A percentile compares a stretch with the other conserved stretches of the same genome.
These are phyloP conservation scores for Globisporangium apiculatum DNA, from an alignment of 352 stramenopile species.

Conservation along the genomic window DNA sequence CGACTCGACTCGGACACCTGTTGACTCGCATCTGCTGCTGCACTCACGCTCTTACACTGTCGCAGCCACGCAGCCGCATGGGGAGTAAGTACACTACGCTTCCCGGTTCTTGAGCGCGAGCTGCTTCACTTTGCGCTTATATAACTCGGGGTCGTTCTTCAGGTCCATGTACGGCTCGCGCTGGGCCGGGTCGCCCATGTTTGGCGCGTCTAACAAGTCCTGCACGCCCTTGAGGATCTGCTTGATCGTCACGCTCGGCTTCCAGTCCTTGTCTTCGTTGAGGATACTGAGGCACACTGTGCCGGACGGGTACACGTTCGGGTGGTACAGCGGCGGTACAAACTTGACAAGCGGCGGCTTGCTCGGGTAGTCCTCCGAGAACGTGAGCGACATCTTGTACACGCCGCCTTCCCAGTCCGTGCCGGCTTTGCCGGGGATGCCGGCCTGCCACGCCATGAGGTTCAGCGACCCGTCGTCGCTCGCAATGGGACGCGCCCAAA, in stretches of 20 bases:
- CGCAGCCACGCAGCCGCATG: not conserved
- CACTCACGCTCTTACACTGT: not conserved
- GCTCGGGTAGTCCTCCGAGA: constrained; percentile 96
- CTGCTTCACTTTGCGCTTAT: constrained; percentile 81
- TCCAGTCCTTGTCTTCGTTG: constrained; percentile 99
- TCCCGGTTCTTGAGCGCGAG: constrained; percentile 83
- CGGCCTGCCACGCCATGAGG: constrained; percentile 96
- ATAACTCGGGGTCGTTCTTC: constrained; percentile 86
- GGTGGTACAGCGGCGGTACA: constrained; percentile 95
- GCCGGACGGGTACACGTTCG: constrained; percentile 94
- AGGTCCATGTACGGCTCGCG: constrained; percentile 85
- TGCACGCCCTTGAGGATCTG: constrained; percentile 98
- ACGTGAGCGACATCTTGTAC: constrained; percentile 96
- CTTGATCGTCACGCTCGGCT: constrained; percentile 95
- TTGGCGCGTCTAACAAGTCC: constrained; percentile 82
- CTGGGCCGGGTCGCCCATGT: constrained; percentile 85
- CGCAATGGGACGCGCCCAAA: constrained; percentile 92
- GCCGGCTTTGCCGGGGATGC: constrained; percentile 92
- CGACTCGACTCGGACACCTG: not conserved
- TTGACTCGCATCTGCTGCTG: not conserved
- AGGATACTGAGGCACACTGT: constrained; percentile 98
- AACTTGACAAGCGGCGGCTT: constrained; percentile 99
- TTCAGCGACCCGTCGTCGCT: constrained; percentile 94
- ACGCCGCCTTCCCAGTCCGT: constrained; percentile 97
- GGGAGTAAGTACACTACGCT: constrained; percentile 22